Evolutionary conservation across 768 basidiomycete species (phyloP).

Genomic region (Calocybe cyanea): DNA sequence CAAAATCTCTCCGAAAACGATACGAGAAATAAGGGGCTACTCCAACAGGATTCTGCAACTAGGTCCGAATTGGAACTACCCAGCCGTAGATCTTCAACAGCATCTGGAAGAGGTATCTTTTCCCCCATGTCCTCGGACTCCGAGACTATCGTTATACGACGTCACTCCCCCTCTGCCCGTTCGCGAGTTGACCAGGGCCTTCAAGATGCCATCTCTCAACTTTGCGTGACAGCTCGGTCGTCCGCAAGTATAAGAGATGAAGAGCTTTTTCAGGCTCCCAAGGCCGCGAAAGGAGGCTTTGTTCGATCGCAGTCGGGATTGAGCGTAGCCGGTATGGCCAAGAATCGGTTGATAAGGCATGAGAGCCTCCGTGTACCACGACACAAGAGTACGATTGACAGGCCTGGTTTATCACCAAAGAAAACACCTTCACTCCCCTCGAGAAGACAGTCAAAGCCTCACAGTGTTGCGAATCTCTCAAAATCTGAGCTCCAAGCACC

Average conservation of each 20-base stretch:
- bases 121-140: constrained; percentile 47
- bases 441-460: constrained; percentile 28
- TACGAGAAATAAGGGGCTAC: constrained; percentile 24
- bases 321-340: constrained; percentile 60
- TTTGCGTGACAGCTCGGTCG: constrained; percentile 63
- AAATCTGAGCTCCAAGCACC: constrained; percentile 21
- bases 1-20: constrained; percentile 29
- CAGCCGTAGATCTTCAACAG: constrained; percentile 60
- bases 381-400: constrained; percentile 45
- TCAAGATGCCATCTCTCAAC: constrained; percentile 76
- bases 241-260: constrained; percentile 61
- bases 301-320: constrained; percentile 56
- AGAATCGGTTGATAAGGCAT: constrained; percentile 58
- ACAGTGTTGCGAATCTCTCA: constrained; percentile 31
- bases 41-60: constrained; percentile 20
- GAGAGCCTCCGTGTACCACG: constrained; percentile 69
- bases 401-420: constrained; percentile 22
- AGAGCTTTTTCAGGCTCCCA: constrained; percentile 57
- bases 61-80: constrained; percentile 27
- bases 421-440: constrained; percentile 21
- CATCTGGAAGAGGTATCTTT: constrained; percentile 61
- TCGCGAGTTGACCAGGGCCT: constrained; percentile 73
- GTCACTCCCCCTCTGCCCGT: constrained; percentile 62
- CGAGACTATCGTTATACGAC: constrained; percentile 61
- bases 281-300: constrained; percentile 38